Conservation (phyloP, 345 rosid genomes). For the Turnera subulata region DNA sequence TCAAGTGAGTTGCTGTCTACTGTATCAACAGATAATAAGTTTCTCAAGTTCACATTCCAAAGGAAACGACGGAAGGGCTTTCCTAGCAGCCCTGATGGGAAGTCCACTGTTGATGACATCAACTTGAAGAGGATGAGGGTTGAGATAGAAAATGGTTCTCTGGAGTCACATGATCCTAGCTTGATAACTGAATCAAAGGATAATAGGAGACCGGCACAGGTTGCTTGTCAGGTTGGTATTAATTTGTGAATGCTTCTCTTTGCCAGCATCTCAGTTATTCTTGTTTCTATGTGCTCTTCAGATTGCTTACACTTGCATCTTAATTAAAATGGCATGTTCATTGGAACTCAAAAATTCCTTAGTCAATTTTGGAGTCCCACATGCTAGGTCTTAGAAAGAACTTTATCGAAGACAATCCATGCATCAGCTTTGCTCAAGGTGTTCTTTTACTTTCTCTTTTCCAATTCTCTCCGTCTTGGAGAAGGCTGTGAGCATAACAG, state of each 20-base stretch:
- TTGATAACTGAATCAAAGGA: slow-evolving; percentile 43
- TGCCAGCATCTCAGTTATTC: neutral
- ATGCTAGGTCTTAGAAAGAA: too few species aligned
- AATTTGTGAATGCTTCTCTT: neutral
- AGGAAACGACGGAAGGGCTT: slow-evolving; percentile 73
- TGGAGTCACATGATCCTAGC: slow-evolving; percentile 39
- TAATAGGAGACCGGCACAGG: slow-evolving; percentile 42
- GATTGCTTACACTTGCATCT: neutral
- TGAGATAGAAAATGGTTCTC: slow-evolving; percentile 36
- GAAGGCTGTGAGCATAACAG: too few species aligned
- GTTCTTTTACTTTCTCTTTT: too few species aligned
- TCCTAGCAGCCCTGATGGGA: slow-evolving; percentile 46
- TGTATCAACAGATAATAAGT: slow-evolving; percentile 34
- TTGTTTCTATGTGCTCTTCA: neutral
- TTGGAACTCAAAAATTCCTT: too few species aligned
- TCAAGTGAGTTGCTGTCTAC: slow-evolving; percentile 28
- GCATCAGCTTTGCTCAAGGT: too few species aligned
- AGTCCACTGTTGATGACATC: slow-evolving; percentile 32
- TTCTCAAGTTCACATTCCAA: slow-evolving; percentile 69
- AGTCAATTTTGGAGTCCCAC: too few species aligned
- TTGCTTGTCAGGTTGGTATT: slow-evolving; percentile 52
- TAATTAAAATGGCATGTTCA: too few species aligned
- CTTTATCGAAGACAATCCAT: too few species aligned
- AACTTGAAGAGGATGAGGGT: slow-evolving; percentile 29
- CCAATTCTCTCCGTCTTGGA: too few species aligned